These are phyloP conservation scores for Withania somnifera DNA, from an alignment of 305 asterid genomes.

Conservation along the genomic window DNA sequence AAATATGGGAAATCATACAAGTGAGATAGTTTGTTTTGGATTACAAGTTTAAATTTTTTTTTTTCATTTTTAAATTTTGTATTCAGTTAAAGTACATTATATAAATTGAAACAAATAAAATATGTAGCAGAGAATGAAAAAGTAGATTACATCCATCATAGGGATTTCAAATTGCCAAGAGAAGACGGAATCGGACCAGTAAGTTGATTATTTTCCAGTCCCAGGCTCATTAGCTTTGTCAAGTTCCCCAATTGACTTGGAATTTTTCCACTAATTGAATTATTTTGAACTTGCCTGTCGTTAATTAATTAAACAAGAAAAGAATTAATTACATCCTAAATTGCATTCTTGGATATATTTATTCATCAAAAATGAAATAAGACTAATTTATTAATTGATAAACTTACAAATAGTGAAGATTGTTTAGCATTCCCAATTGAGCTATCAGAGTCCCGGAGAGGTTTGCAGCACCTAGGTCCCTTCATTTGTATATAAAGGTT, in stretches of 20 bases:
- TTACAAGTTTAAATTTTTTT: too few relatives aligned
- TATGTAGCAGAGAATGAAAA: too few relatives aligned
- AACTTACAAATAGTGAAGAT: conserved; percentile 45
- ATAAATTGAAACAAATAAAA: not conserved
- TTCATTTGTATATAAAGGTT: not conserved
- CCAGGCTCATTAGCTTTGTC: conserved; percentile 20
- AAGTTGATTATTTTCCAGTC: conserved; percentile 14
- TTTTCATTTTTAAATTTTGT: too few relatives aligned
- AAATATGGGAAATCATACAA: too few relatives aligned
- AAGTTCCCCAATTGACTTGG: conserved; percentile 30
- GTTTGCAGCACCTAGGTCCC: conserved; percentile 36
- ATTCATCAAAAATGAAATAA: not conserved
- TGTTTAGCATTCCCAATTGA: conserved; percentile 22
- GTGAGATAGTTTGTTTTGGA: too few relatives aligned
- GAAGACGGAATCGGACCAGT: conserved; percentile 31
- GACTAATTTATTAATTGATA: not conserved
- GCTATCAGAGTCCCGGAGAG: conserved; percentile 33
- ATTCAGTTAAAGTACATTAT: too few relatives aligned
- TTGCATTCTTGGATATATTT: not conserved
- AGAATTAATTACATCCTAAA: not conserved
- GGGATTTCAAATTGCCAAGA: conserved; percentile 25
- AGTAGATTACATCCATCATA: conserved; percentile 23
- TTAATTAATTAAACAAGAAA: not conserved
- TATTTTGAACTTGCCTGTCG: conserved; percentile 14
- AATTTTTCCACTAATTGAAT: conserved; percentile 25